A percentile compares a stretch with the other conserved stretches of the same genome.
These are phyloP conservation scores for Coemansia sp. DNA, from an alignment of 192 early-diverging fungal species.

Conservation along the genomic window DNA sequence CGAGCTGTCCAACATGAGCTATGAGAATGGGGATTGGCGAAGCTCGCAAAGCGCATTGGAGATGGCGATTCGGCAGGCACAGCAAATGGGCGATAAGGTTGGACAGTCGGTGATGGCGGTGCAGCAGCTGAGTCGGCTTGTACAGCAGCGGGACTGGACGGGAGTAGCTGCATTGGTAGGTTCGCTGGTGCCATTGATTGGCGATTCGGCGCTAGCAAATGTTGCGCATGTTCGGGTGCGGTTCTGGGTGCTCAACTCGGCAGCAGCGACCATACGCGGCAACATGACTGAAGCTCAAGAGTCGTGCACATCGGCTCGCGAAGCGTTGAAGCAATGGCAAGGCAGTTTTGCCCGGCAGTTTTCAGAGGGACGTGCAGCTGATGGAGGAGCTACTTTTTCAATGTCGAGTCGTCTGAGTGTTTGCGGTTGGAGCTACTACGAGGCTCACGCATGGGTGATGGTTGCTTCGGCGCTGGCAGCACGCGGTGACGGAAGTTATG, in stretches of 20 bases:
- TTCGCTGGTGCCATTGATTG: background rate
- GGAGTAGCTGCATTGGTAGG: conserved; percentile 3
- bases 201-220: background rate
- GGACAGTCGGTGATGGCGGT: conserved; percentile 13
- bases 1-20: conserved; percentile 26
- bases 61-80: conserved; percentile 15
- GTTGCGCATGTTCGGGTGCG: conserved; percentile 22
- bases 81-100: conserved; percentile 14
- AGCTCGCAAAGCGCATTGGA: conserved; percentile 16
- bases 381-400: conserved; percentile 24
- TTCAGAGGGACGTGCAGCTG: conserved; percentile 2
- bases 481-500: conserved; percentile 19
- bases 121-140: conserved; percentile 26
- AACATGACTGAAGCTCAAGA: conserved; percentile 17
- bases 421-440: conserved; percentile 39
- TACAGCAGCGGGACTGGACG: conserved; percentile 25
- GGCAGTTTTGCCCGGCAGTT: conserved; percentile 20
- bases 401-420: conserved; percentile 6
- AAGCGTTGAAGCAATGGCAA: conserved; percentile 40
- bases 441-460: conserved; percentile 51
- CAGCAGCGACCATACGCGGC: conserved; percentile 13
- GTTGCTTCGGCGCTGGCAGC: conserved; percentile 28
- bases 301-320: conserved; percentile 28
- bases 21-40: conserved; percentile 9
- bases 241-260: conserved; percentile 39